A percentile compares a stretch with the other conserved stretches of the same genome.
Evolutionary conservation across 2,329 filamentous ascomycete species (phyloP).

Genomic region (Graphiopsis chlorocephala): DNA sequence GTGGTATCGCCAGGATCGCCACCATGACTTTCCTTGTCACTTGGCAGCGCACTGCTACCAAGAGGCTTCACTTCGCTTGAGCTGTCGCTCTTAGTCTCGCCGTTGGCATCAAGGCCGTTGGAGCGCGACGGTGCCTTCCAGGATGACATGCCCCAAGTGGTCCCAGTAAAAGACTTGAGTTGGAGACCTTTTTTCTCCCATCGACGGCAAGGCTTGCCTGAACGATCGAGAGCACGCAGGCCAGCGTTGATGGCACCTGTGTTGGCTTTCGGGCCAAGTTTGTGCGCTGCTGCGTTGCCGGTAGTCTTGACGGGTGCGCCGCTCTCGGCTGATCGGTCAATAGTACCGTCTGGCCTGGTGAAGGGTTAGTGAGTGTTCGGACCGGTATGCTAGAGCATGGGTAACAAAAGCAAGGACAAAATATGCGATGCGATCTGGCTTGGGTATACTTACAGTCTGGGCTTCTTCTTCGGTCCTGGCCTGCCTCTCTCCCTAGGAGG

Average conservation of each 20-base stretch:
- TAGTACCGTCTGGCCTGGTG: constrained; percentile 50
- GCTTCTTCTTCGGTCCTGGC: constrained; percentile 95
- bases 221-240: constrained; percentile 87
- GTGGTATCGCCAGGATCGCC: constrained; percentile 41
- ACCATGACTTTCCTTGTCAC: constrained; percentile 58
- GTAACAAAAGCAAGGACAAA: background rate
- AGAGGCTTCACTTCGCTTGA: constrained; percentile 57
- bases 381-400: background rate
- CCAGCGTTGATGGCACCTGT: constrained; percentile 96
- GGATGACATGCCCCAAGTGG: constrained; percentile 74
- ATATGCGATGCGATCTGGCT: background rate
- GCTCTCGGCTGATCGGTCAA: constrained; percentile 42
- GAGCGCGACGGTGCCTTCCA: constrained; percentile 68
- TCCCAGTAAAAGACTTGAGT: constrained; percentile 90
- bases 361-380: constrained; percentile 22
- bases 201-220: constrained; percentile 85
- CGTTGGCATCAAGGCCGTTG: constrained; percentile 58
- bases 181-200: constrained; percentile 82
- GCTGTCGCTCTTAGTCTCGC: constrained; percentile 58
- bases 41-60: constrained; percentile 57
- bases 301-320: constrained; percentile 25
- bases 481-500: constrained; percentile 56
- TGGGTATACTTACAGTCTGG: constrained; percentile 70
- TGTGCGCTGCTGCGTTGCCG: constrained; percentile 56
- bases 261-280: constrained; percentile 93